A percentile compares a stretch with the other conserved stretches of the same genome.
phyloP scores from a whole-genome alignment of 148 eudicot species.

The Diospyros kaki region DNA sequence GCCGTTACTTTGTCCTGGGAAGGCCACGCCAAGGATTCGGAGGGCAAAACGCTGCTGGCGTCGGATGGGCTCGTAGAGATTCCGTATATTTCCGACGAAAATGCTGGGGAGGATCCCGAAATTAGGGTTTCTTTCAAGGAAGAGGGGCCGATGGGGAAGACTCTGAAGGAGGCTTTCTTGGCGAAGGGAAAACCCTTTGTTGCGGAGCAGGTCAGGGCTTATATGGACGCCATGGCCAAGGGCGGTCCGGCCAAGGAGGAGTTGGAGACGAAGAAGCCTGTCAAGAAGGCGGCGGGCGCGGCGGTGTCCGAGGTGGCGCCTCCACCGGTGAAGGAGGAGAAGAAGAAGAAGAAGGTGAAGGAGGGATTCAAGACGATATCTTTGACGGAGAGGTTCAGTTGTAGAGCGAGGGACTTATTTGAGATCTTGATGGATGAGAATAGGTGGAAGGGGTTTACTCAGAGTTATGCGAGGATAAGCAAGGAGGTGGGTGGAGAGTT shows the following conservation, averaged over 20 bases:
- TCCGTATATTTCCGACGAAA: constrained; percentile 79
- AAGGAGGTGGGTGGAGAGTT: constrained; percentile 90
- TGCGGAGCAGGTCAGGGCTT: constrained; percentile 60
- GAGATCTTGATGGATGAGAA: constrained; percentile 98
- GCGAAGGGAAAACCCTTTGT: constrained; percentile 56
- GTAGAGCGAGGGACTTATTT: constrained; percentile 67
- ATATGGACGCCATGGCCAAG: constrained; percentile 69
- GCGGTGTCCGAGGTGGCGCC: neutral
- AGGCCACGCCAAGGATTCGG: constrained; percentile 58
- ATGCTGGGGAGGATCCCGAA: constrained; percentile 78
- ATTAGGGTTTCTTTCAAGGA: constrained; percentile 48
- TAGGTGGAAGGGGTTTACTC: constrained; percentile 97
- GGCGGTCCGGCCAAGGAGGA: constrained; percentile 91
- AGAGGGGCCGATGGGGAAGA: constrained; percentile 53
- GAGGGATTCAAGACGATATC: constrained; percentile 82
- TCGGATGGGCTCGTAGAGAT: constrained; percentile 57
- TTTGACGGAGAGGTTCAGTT: constrained; percentile 81
- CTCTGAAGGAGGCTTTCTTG: constrained; percentile 60
- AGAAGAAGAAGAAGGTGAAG: constrained; percentile 42
- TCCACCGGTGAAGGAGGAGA: constrained; percentile 27
- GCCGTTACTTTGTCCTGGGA: constrained; percentile 45
- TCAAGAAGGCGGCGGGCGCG: constrained; percentile 11
- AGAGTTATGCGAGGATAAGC: constrained; percentile 86
- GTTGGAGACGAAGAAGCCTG: constrained; percentile 59
- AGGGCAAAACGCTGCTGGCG: constrained; percentile 24